A percentile compares a stretch with the other conserved stretches of the same genome.
Evolutionary conservation across 2,329 filamentous ascomycete species (phyloP).

Genomic region (Ceratocystis lukuohia): DNA sequence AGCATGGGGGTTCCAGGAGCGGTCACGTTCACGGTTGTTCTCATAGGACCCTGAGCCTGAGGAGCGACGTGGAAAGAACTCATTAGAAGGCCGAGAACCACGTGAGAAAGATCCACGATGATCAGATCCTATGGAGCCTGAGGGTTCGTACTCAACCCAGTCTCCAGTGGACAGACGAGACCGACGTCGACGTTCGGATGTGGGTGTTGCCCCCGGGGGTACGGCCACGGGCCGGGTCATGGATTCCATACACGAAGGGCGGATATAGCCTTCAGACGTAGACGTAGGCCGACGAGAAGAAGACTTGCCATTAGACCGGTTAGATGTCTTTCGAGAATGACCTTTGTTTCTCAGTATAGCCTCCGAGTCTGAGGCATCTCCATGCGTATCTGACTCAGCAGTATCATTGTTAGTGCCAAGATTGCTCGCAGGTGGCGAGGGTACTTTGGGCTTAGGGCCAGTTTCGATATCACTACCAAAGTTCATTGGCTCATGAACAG

Average conservation of each 20-base stretch:
- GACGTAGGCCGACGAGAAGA: slow-evolving; percentile 7
- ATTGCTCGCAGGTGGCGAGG: slow-evolving; percentile 13
- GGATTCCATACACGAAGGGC: neutral
- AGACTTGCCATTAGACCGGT: slow-evolving; percentile 11
- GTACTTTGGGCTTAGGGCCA: neutral
- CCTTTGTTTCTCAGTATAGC: neutral
- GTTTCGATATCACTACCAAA: neutral
- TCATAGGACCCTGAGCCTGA: slow-evolving; percentile 13
- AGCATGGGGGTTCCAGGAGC: neutral
- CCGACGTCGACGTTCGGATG: slow-evolving; percentile 10
- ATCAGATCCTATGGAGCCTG: slow-evolving; percentile 15
- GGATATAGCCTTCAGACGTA: slow-evolving; percentile 6
- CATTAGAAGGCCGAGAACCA: neutral
- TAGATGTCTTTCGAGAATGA: slow-evolving; percentile 12
- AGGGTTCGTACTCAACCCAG: neutral
- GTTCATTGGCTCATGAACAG: neutral
- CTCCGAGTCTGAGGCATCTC: slow-evolving; percentile 12
- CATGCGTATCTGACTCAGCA: neutral
- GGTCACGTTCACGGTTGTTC: slow-evolving; percentile 3
- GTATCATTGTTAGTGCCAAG: neutral
- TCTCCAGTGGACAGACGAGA: slow-evolving; percentile 12
- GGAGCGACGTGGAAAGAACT: slow-evolving; percentile 8
- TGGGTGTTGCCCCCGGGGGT: slow-evolving; percentile 2
- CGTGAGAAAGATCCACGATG: slow-evolving; percentile 14
- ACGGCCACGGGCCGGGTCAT: neutral